Evolutionary conservation across 768 basidiomycete genomes (phyloP), one percentile per base, ranked within the genome.

Genomic region (Russula ochroleuca): DNA sequence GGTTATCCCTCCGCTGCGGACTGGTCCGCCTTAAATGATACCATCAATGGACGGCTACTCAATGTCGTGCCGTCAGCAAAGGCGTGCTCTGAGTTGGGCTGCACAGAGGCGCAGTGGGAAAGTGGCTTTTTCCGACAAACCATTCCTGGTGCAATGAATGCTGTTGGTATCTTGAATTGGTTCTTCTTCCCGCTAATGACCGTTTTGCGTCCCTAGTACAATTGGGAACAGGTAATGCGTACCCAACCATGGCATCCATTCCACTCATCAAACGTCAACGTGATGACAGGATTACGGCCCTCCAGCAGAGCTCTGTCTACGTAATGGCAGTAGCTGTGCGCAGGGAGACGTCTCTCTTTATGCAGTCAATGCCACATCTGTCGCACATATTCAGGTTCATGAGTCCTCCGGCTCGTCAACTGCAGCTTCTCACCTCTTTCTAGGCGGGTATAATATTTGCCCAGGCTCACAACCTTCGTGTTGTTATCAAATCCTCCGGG

Each of bases 361-460:
- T 2, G 67, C 67, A 5, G 60, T 68, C 28, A 68, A 68, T 49
- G 67, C 67, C 33, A 68, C 67, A 19, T 19, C 28, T 1, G 23
- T 45, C 1, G 21, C 55, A 38, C 61, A 66, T 56, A 52, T 68
- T 48, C 67, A 68, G 63, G 66, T 67, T 25, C 21, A 37, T 38
- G 8, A 23, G 15, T 8, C 31, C 13, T 41, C 19, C 38, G 19
- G 10, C 10, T 21, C 25, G 19, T 17, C 21, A 23, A 15, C n/a
- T 11, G 4, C 33, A 43, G 25, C 5, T 19, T 4, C 40, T 63
- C 17, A 63, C 40, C 31, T 28, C 37, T 23, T 57, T 51, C 28
- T 33, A 75, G 74, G 68, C 67, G 2, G 74, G 72, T 23, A 70
- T 77, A 19, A 63, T 47, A 23, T 77, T 77, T 60, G 70, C 75